Evolutionary conservation across 2,329 filamentous ascomycete species (phyloP).

Genomic region (Apiospora hydei): DNA sequence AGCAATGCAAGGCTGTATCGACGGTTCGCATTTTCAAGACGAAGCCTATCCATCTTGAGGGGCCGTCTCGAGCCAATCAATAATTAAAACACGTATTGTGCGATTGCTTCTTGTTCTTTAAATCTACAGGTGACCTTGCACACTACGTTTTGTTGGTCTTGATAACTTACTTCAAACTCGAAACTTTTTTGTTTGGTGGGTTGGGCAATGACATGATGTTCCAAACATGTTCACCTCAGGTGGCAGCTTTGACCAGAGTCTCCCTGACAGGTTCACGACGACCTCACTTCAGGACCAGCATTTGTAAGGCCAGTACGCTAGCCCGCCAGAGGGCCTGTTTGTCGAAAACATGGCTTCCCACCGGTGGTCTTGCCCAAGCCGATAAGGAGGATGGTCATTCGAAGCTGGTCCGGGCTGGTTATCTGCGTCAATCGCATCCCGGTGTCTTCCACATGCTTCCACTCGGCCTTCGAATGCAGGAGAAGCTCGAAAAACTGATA

Average conservation of each 20-base stretch:
- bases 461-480: constrained; percentile 83
- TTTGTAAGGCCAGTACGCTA: not conserved
- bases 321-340: constrained; percentile 49
- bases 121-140: not conserved
- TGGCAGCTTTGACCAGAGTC: constrained; percentile 11
- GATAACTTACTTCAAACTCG: not conserved
- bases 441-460: constrained; percentile 94
- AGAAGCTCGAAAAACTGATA: constrained; percentile 85
- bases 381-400: constrained; percentile 69
- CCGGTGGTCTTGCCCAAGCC: constrained; percentile 68
- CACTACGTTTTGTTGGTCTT: not conserved
- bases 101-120: not conserved
- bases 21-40: constrained; percentile 11
- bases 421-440: constrained; percentile 80
- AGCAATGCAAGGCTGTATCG: constrained; percentile 25
- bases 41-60: not conserved
- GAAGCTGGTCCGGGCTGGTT: constrained; percentile 74
- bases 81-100: not conserved
- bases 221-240: constrained; percentile 21
- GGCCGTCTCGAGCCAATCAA: not conserved
- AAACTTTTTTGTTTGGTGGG: not conserved
- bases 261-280: not conserved
- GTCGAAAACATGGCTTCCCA: constrained; percentile 82
- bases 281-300: not conserved
- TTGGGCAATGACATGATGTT: constrained; percentile 26